Evolutionary conservation across 2,329 filamentous ascomycete species (phyloP), one percentile per base, ranked within the genome.

Genomic region (Trichoderma afroharzianum): DNA sequence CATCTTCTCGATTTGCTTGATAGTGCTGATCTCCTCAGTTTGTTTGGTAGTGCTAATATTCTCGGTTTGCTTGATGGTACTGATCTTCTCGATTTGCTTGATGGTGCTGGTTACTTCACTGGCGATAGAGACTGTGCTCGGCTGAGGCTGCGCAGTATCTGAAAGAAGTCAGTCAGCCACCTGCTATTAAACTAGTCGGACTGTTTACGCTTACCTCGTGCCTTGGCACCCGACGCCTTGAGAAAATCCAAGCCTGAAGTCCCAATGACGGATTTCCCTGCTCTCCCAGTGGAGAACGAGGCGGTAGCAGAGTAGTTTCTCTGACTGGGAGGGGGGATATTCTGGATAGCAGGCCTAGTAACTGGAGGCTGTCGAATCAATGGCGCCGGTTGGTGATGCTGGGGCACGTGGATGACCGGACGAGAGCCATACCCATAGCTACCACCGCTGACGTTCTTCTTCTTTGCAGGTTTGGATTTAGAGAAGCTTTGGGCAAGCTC

Each of bases 401-500:
- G 6, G 14, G 55, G 21, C 11, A 28, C 67, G 15, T 15, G 36
- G 3, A 39, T 15, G 8, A 53, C 36, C 18, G 50, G n/a, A 7
- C n/a, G 32, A 6, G 28, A 15, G 11, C n/a, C 55, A 2, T 15
- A 6, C 6, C 21, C 55, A 3, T n/a, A 7, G 18, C 11, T n/a
- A 11, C 28, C 15, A 18, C 57, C 63, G 3, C 57, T 26, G 15
- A 4, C 6, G 43, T 47, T 58, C 39, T 36, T 64, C 4, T 59
- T 68, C 66, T 63, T 63, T 1, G 58, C 26, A 11, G 61, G 50
- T 6, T 72, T 75, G 3, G 26, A 6, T 1, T 66, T 69, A 18
- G 74, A 72, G 68, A 81, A 81, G 50, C 73, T 74, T 2, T 62
- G 53, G 1, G 75, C 75, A 14, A 81, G 75, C 6, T 74, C 78